phyloP scores from a whole-genome alignment of 73 alveolate species.

The Tetrahymena thermophila region DNA sequence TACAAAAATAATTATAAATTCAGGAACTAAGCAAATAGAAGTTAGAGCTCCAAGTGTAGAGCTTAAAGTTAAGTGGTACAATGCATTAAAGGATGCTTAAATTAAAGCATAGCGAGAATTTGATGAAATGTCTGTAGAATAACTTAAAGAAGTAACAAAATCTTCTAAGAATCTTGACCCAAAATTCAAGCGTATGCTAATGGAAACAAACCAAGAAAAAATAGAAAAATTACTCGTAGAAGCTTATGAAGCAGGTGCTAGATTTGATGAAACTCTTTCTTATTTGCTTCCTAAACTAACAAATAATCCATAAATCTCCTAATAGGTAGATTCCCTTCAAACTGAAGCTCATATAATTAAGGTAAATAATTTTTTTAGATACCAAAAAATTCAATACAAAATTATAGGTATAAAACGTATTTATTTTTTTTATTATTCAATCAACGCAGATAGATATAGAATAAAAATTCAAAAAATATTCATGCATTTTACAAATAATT shows the following conservation, averaged over 20 bases:
- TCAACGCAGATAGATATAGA: neutral
- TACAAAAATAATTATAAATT: slow-evolving; percentile 6
- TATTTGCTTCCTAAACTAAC: slow-evolving; percentile 14
- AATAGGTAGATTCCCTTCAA: slow-evolving; percentile 12
- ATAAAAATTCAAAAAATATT: too few relatives aligned
- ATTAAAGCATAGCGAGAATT: neutral
- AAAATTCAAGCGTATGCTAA: neutral
- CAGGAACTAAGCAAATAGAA: slow-evolving; percentile 31
- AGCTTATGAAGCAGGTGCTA: neutral
- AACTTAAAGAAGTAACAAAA: neutral
- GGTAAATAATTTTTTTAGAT: neutral
- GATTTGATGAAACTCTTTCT: slow-evolving; percentile 35
- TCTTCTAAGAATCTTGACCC: neutral
- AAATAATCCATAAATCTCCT: neutral
- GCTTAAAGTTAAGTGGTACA: slow-evolving; percentile 19
- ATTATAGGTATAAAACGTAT: neutral
- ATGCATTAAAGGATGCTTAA: slow-evolving; percentile 19
- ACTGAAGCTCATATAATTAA: neutral
- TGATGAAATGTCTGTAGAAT: neutral
- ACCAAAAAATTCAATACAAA: neutral
- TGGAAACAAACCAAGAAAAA: neutral
- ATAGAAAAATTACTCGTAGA: neutral
- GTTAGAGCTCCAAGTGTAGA: slow-evolving; percentile 24
- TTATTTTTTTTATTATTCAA: neutral
- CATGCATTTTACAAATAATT: neutral